These are phyloP conservation scores for Williopsis jadinii DNA, from an alignment of 1,139 yeast genomes.

Conservation along the genomic window DNA sequence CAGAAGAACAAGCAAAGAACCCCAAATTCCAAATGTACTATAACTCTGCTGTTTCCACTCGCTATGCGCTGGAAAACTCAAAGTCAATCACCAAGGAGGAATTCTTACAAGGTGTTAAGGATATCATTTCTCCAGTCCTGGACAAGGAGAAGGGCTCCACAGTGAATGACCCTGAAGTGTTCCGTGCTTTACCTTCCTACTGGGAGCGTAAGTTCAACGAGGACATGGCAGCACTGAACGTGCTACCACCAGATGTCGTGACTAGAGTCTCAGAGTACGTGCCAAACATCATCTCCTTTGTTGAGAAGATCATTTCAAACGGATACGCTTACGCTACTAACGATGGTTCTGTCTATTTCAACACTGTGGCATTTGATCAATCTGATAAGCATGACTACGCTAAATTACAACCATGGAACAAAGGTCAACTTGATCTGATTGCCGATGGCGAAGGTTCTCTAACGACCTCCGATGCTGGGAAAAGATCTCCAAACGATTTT, in stretches of 20 bases:
- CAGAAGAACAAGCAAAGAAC: constrained; percentile 42
- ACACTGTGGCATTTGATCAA: constrained; percentile 74
- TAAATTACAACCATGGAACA: constrained; percentile 97
- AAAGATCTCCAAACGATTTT: constrained; percentile 76
- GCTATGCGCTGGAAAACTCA: constrained; percentile 31
- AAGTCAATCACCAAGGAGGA: constrained; percentile 23
- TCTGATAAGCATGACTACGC: constrained; percentile 77
- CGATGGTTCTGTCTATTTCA: constrained; percentile 94
- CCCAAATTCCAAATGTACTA: constrained; percentile 87
- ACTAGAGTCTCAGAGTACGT: constrained; percentile 97
- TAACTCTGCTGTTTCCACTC: constrained; percentile 55
- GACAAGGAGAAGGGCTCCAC: constrained; percentile 68
- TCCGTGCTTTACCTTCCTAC: constrained; percentile 73
- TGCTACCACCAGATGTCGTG: constrained; percentile 74
- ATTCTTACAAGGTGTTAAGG: constrained; percentile 52
- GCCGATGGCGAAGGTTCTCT: constrained; percentile 96
- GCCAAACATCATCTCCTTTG: constrained; percentile 82
- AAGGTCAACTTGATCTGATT: constrained; percentile 77
- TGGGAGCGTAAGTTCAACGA: constrained; percentile 84
- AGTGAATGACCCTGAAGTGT: constrained; percentile 79
- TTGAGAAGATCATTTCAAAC: constrained; percentile 61
- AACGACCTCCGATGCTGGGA: constrained; percentile 44
- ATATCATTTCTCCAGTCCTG: constrained; percentile 65
- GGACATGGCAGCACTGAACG: constrained; percentile 83
- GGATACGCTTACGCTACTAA: constrained; percentile 80